phyloP scores from a whole-genome alignment of 2,329 filamentous ascomycete species.

The Pseudogymnoascus verrucosus region DNA sequence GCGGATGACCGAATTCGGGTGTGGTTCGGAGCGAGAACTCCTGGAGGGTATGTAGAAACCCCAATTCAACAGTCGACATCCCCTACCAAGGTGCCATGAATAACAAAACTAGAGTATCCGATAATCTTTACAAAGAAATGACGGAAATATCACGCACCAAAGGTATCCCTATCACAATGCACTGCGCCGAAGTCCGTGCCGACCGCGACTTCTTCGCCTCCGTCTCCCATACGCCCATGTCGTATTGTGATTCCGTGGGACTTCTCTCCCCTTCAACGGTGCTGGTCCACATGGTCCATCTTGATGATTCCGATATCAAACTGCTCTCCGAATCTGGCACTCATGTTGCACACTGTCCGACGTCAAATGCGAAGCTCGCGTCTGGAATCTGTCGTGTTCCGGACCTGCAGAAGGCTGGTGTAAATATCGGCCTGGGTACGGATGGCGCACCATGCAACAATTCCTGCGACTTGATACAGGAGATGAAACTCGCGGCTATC shows the following conservation, averaged over 20 bases:
- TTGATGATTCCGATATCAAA: conserved; percentile 36
- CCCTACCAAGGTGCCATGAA: background rate
- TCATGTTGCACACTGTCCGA: conserved; percentile 42
- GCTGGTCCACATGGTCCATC: conserved; percentile 43
- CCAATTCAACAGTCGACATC: background rate
- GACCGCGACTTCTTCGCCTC: conserved; percentile 28
- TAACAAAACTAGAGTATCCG: conserved; percentile 23
- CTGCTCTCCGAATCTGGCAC: conserved; percentile 33
- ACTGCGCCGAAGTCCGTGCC: conserved; percentile 30
- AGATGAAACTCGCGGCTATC: conserved; percentile 43
- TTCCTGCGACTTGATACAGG: conserved; percentile 41
- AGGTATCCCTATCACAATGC: conserved; percentile 32
- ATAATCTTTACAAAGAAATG: conserved; percentile 29
- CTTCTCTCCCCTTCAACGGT: conserved; percentile 35
- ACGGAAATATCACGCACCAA: conserved; percentile 25
- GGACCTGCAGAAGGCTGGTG: conserved; percentile 33
- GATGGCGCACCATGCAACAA: conserved; percentile 46
- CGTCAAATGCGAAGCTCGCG: conserved; percentile 43
- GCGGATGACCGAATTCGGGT: conserved; percentile 30
- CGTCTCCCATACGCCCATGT: conserved; percentile 32
- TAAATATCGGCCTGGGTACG: conserved; percentile 43
- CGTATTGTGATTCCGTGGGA: conserved; percentile 32
- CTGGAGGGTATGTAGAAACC: conserved; percentile 25
- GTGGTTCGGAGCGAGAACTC: conserved; percentile 32
- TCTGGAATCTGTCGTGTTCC: conserved; percentile 42